Base-by-base conservation (phyloP, 2,329 filamentous ascomycete genomes). In the Colletotrichum australisinense region DNA sequence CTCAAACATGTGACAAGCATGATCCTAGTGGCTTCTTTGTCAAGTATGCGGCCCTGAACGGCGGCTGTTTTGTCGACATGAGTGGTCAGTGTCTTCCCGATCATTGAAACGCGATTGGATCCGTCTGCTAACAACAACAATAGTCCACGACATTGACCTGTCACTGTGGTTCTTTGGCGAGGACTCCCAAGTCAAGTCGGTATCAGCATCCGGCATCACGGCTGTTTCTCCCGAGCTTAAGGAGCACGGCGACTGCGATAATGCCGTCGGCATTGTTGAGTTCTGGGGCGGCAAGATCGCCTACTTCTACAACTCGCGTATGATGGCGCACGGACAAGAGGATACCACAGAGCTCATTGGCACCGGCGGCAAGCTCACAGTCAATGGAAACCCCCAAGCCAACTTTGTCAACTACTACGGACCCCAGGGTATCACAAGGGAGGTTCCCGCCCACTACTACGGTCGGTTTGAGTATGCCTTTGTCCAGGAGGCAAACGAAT, bases 301-400 rank as follows among this genome's bases (percentile, higher is more conserved):
- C 2, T 90, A 92, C 79, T 88, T 92, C 73, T 93, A 91, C 80
- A 87, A 85, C 59, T 88, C 85, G 5, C 85, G 91, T 16, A 93
- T 93, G 89, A 93, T 93, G 88, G 89, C 91, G 0, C 88, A 89
- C 0, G 92, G 92, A 0, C 91, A 93, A 80, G 88, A 92, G 74
- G 92, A 93, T 78, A 88, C 86, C 69, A 92, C 91, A 0, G 91
- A 93, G 81, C 88, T 93, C 73, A 91, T 93, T 67, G 92, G 91
- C 19, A 93, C 91, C 1, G 86, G 88, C 76, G 91, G 91, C 53
- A 93, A 93, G 79, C 78, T 93, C 6, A 83, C 86, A 2, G 84
- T 93, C 74, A 93, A 93, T 76, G 86, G 84, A 5, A 87, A 91
- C 76, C 91, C 91, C 3, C 82, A 83, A 63, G 82, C 80, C 1